Percentiles rank a stretch among this genome's conserved stretches.
Evolutionary conservation across 2,329 filamentous ascomycete species (phyloP).

Genomic region (Alternaria tenuissima): DNA sequence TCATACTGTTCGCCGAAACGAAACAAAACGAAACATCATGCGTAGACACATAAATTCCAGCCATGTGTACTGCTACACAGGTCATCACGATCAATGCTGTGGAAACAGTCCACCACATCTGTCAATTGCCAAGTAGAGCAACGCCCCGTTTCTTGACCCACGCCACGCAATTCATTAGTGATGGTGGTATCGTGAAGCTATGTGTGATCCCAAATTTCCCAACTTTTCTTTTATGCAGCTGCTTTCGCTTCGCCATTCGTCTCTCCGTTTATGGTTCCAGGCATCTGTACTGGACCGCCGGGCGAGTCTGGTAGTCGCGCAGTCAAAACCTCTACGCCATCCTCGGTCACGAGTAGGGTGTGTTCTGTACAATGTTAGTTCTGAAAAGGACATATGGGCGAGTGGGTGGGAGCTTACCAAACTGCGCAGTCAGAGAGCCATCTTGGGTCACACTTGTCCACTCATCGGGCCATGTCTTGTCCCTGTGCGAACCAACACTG

Average conservation of each 20-base stretch:
- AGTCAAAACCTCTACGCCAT: conserved; percentile 82
- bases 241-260: conserved; percentile 37
- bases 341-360: conserved; percentile 82
- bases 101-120: neutral
- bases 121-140: neutral
- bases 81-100: neutral
- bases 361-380: conserved; percentile 66
- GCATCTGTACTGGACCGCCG: conserved; percentile 73
- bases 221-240: conserved; percentile 18
- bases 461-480: conserved; percentile 97
- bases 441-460: conserved; percentile 97
- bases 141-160: neutral
- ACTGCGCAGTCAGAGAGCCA: conserved; percentile 89
- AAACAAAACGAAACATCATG: neutral
- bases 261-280: conserved; percentile 36
- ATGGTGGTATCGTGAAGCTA: neutral
- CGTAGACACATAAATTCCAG: neutral
- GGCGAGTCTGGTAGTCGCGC: conserved; percentile 76
- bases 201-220: neutral
- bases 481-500: conserved; percentile 85
- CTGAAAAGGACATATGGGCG: neutral
- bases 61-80: neutral
- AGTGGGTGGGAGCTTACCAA: conserved; percentile 66
- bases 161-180: neutral
- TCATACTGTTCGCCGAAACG: neutral